Evolutionary conservation across 23 red algal species (phyloP), one percentile per base, ranked within the genome.

Genomic region (Gracilaria domingensis): DNA sequence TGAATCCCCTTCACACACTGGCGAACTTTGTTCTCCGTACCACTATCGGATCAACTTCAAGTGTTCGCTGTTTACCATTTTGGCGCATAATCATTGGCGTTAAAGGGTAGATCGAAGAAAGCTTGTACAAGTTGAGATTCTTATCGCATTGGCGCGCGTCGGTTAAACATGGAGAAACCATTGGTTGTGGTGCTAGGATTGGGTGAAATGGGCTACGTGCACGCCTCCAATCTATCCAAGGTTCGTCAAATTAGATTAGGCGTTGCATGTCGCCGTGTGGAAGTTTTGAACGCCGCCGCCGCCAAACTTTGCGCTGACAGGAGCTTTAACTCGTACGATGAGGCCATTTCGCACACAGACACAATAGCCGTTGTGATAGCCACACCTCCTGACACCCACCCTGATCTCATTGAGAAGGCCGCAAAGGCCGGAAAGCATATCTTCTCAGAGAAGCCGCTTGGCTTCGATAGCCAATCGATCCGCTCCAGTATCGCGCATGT

Each of bases 371-470:
- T 98, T 13, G 93, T 98, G 12, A 90, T 98, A n/a, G 96, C 96
- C 24, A 98, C 96, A 45, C 84, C 82, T 20, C 92, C 92, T 12
- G 38, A 83, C 33, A 84, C 92, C 1, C 96, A 98, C 66, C 88
- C 96, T 3, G 36, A 81, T 12, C 71, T 85, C 40, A 95, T 98
- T 58, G 33, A 60, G 18, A 60, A 70, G 55, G 96, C 96, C 51
- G 91, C 92, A 33, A 42, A 53, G 33, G 93, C 93, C 35, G 88
- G 92, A 9, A 95, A 95, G 72, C 88, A 92, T 62, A 91, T 98
- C 13, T 95, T 98, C 47, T 95, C 72, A 32, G 96, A 98, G 51
- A 98, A 98, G 44, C 96, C 96, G 88, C 90, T 98, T 17, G 96
- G 96, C 24, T 88, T 80, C 53, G 87, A 82, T 32, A 69, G 67